phyloP scores from a whole-genome alignment of 2,329 filamentous ascomycete species.

The Pseudogymnoascus sp. region DNA sequence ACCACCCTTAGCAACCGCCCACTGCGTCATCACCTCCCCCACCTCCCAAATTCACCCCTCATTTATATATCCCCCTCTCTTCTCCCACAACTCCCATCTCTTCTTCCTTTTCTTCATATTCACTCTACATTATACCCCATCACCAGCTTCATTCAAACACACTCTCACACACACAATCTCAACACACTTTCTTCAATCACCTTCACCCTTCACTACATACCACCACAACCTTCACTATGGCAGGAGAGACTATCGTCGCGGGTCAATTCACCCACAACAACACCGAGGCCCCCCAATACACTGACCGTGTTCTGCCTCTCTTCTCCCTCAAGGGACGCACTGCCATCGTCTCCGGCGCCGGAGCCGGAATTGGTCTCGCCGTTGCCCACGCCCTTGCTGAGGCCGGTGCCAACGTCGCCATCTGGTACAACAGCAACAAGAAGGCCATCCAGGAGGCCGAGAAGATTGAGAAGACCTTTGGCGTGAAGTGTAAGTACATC shows the following conservation, averaged over 20 bases:
- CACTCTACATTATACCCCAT: background rate
- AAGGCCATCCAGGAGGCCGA: conserved; percentile 53
- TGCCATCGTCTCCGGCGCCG: conserved; percentile 61
- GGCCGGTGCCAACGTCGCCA: conserved; percentile 61
- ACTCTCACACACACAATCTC: background rate
- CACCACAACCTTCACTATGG: conserved; percentile 12
- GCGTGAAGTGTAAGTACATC: conserved; percentile 52
- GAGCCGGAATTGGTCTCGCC: conserved; percentile 58
- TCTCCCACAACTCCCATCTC: background rate
- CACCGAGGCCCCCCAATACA: conserved; percentile 36
- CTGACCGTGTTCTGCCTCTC: conserved; percentile 50
- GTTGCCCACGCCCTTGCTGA: conserved; percentile 59
- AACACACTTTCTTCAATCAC: background rate
- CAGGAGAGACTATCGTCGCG: conserved; percentile 15
- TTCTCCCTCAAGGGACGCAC: conserved; percentile 64
- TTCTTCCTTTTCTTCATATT: conserved; percentile 3
- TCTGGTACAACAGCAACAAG: conserved; percentile 65
- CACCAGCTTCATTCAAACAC: background rate
- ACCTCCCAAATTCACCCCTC: background rate
- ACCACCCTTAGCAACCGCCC: background rate
- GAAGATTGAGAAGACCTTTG: conserved; percentile 56
- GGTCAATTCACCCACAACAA: conserved; percentile 51
- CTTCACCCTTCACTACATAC: background rate
- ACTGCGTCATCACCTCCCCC: background rate
- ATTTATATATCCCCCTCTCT: background rate